A percentile compares a stretch with the other conserved stretches of the same genome.
Evolutionary conservation across 257 asterid genomes (phyloP).

Genomic region (Lantana camara): DNA sequence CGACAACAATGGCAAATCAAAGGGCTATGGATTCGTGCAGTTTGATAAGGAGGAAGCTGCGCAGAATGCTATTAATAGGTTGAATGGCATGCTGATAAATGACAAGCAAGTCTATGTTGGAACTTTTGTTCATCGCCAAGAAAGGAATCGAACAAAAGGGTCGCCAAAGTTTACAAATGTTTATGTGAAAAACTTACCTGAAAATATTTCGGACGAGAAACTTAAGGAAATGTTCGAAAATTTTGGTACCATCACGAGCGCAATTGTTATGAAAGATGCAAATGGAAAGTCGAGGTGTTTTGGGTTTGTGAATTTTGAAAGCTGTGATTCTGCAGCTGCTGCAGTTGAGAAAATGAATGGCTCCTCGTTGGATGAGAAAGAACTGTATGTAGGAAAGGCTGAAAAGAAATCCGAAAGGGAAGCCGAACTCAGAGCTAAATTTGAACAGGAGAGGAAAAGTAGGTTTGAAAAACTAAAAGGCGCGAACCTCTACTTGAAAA

Average conservation of each 20-base stretch:
- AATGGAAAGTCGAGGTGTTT: conserved; percentile 72
- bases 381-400: conserved; percentile 70
- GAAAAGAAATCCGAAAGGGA: conserved; percentile 84
- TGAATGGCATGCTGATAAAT: conserved; percentile 77
- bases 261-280: conserved; percentile 61
- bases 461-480: conserved; percentile 64
- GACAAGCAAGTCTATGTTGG: conserved; percentile 82
- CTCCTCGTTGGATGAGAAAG: conserved; percentile 47
- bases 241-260: conserved; percentile 69
- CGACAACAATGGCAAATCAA: conserved; percentile 56
- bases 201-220: conserved; percentile 43
- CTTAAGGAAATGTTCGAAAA: conserved; percentile 52
- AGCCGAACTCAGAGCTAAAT: conserved; percentile 59
- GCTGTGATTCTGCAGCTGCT: conserved; percentile 54
- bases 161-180: conserved; percentile 60
- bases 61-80: conserved; percentile 48
- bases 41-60: conserved; percentile 76
- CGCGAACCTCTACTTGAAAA: conserved; percentile 71
- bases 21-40: conserved; percentile 87
- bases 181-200: conserved; percentile 67
- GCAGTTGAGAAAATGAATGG: conserved; percentile 73
- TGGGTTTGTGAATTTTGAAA: conserved; percentile 73
- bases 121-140: conserved; percentile 66
- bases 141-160: conserved; percentile 45
- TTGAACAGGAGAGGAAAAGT: conserved; percentile 59